phyloP scores from a whole-genome alignment of 129 eudicot genomes.

The Flaveria ramosissima region DNA sequence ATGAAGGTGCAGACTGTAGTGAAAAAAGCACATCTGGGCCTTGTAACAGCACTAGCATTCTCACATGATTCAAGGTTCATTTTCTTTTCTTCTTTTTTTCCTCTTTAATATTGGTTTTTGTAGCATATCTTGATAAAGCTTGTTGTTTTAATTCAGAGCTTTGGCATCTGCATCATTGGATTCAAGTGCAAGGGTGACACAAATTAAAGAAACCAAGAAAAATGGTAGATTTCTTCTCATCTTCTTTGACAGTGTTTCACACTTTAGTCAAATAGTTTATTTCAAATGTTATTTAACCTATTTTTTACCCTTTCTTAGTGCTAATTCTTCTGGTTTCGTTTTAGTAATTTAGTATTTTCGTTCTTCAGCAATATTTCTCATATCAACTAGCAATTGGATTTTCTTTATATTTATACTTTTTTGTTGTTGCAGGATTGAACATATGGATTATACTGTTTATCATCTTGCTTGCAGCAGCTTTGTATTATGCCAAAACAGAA shows the following conservation, averaged over 20 bases:
- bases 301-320: not conserved
- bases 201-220: conserved; percentile 52
- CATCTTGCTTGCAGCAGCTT: conserved; percentile 57
- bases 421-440: conserved; percentile 56
- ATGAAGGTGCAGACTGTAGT: conserved; percentile 57
- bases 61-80: conserved; percentile 78
- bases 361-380: not conserved
- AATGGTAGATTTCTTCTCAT: conserved; percentile 45
- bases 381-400: conserved; percentile 15
- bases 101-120: not conserved
- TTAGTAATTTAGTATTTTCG: not conserved
- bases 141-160: conserved; percentile 51
- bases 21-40: conserved; percentile 83
- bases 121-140: conserved; percentile 7
- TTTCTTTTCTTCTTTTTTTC: not conserved
- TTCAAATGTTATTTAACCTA: not conserved
- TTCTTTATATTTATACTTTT: not conserved
- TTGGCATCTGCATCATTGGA: conserved; percentile 76
- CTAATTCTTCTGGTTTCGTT: conserved; percentile 1
- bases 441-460: conserved; percentile 59
- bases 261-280: not conserved
- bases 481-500: conserved; percentile 49
- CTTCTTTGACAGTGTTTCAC: not conserved
- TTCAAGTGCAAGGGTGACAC: conserved; percentile 88
- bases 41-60: conserved; percentile 77